phyloP scores from a whole-genome alignment of 2,329 filamentous ascomycete genomes.

The Beauveria caledonica region DNA sequence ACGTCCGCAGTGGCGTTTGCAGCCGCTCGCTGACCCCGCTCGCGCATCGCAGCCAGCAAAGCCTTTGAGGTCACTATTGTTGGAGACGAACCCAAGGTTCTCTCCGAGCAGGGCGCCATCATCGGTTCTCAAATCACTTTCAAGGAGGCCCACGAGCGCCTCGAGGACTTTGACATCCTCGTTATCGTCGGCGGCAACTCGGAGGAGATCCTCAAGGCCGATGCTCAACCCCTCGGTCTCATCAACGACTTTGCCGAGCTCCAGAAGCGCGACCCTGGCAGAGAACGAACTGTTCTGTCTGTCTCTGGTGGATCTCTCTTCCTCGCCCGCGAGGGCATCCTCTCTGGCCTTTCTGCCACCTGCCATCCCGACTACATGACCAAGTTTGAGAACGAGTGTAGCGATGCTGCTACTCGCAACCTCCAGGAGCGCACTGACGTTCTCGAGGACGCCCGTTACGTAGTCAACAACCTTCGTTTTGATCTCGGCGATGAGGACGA shows the following conservation, averaged over 20 bases:
- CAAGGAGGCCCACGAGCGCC: conserved; percentile 66
- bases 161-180: conserved; percentile 71
- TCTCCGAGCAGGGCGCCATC: conserved; percentile 56
- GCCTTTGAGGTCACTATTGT: conserved; percentile 53
- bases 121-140: conserved; percentile 68
- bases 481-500: conserved; percentile 74
- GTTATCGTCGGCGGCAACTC: conserved; percentile 66
- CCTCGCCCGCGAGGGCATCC: conserved; percentile 67
- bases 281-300: conserved; percentile 73
- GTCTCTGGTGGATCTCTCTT: conserved; percentile 74
- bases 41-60: conserved; percentile 36
- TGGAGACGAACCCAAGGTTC: conserved; percentile 43
- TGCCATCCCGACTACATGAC: conserved; percentile 76
- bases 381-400: conserved; percentile 73
- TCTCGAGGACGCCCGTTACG: conserved; percentile 71
- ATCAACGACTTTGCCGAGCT: conserved; percentile 72
- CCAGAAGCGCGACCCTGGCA: conserved; percentile 68
- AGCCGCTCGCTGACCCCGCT: conserved; percentile 3
- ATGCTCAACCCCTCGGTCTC: conserved; percentile 59
- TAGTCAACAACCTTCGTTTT: conserved; percentile 86
- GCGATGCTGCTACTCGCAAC: conserved; percentile 61
- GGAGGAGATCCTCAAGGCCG: conserved; percentile 56
- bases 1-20: background rate
- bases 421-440: conserved; percentile 73
- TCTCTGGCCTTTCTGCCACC: conserved; percentile 71